Evolutionary conservation across 2,329 filamentous ascomycete genomes (phyloP), one percentile per base, ranked within the genome.

Genomic region (Botrytis fragariae): DNA sequence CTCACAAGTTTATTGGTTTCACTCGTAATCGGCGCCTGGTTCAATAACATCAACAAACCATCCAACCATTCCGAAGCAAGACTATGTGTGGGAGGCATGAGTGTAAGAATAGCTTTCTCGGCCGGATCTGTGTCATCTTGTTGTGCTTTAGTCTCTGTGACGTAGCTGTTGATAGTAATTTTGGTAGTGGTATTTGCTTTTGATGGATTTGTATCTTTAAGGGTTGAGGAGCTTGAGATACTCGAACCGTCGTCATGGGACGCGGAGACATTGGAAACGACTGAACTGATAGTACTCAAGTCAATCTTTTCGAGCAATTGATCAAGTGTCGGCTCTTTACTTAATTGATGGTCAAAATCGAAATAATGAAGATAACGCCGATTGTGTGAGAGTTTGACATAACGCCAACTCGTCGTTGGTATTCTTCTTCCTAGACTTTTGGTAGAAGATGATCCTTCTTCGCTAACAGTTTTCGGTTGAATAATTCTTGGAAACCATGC

Each of bases 51-150:
- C 73, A 98, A 87, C 76, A 99, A 84, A 1, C 96, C 96, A 81
- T 99, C 96, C 8, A 99, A 87, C 96, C 96, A 99, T 83, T 99
- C 96, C 0, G 94, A 97, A 16, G 96, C 96, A 65, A 96, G 85
- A 76, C 90, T 93, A 80, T 96, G 92, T 74, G 90, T 93, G 74
- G 90, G 85, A 9, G 95, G 95, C 81, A 94, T 91, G 70, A 99
- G 86, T n/a, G 91, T 93, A 71, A 99, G 86, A 35, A 98, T 87
- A 1, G 93, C 87, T 69, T 89, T 85, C 82, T 98, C 96, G 77
- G 88, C 87, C 8, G 75, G 74, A 76, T 79, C 81, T 79, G 77
- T 71, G 78, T 80, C 10, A 78, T 79, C 59, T 80, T 82, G 73
- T 84, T 75, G 74, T 6, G 73, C 63, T 18, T 75, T 75, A 10